Percentiles rank a stretch among this genome's conserved stretches.
Evolutionary conservation across 805 yeast genomes (phyloP).

Genomic region (Cyberlindnera xishuangbannaensis): DNA sequence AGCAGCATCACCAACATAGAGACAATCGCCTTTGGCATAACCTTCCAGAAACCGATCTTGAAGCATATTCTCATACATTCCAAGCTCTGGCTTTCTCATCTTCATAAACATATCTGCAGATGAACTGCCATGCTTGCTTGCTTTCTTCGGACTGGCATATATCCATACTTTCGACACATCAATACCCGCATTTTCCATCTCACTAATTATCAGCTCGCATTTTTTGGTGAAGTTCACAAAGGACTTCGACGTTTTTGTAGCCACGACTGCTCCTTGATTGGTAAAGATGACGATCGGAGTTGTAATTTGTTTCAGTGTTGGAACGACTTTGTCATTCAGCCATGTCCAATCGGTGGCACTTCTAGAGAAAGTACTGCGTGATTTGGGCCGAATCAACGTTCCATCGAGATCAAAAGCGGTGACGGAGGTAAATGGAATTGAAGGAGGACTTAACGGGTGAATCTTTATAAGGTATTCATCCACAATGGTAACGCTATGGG

Average conservation of each 20-base stretch:
- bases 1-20: conserved; percentile 96
- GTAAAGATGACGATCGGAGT: conserved; percentile 61
- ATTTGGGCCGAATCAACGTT: conserved; percentile 63
- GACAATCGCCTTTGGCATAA: conserved; percentile 39
- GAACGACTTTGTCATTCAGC: conserved; percentile 35
- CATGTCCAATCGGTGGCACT: conserved; percentile 72
- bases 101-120: conserved; percentile 14
- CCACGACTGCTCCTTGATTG: conserved; percentile 73
- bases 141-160: conserved; percentile 60
- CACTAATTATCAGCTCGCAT: conserved; percentile 33
- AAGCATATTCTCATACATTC: conserved; percentile 64
- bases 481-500: conserved; percentile 31
- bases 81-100: conserved; percentile 70
- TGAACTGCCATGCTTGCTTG: conserved; percentile 26
- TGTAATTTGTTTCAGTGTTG: conserved; percentile 4
- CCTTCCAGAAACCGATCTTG: conserved; percentile 27
- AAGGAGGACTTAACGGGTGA: conserved; percentile 26
- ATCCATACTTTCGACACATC: conserved; percentile 33
- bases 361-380: conserved; percentile 53
- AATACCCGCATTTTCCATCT: conserved; percentile 24
- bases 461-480: conserved; percentile 39
- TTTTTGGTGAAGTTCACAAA: conserved; percentile 35
- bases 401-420: conserved; percentile 86
- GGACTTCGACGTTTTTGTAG: conserved; percentile 31
- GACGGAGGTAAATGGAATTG: conserved; percentile 20